phyloP scores from a whole-genome alignment of 2,329 filamentous ascomycete species.

The Cryphonectria carpinicola region DNA sequence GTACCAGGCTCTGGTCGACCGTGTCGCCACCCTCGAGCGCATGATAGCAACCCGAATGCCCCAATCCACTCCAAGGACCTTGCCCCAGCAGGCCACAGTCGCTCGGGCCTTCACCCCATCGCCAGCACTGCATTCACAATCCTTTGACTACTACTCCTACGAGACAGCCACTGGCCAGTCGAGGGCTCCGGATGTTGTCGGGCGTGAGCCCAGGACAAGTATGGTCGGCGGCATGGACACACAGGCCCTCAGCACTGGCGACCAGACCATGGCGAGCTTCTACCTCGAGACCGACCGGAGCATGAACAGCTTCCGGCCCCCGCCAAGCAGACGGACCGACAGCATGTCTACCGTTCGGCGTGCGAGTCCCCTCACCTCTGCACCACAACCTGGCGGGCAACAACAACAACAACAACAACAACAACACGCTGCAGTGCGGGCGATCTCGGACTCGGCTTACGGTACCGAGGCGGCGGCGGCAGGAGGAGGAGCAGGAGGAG shows the following conservation, averaged over 20 bases:
- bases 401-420: background rate
- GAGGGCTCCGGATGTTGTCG: background rate
- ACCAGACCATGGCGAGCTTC: conserved; percentile 17
- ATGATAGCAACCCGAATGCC: conserved; percentile 1
- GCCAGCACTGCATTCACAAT: conserved; percentile 14
- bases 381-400: background rate
- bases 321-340: conserved; percentile 6
- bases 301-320: conserved; percentile 10
- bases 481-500: background rate
- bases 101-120: conserved; percentile 20
- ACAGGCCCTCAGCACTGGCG: conserved; percentile 1
- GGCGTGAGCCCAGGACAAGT: conserved; percentile 3
- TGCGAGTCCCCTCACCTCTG: conserved; percentile 5
- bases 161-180: conserved; percentile 5
- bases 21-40: conserved; percentile 25
- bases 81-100: conserved; percentile 20
- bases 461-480: conserved; percentile 8
- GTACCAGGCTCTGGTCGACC: conserved; percentile 21
- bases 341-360: conserved; percentile 21
- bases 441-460: conserved; percentile 14
- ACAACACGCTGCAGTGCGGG: background rate
- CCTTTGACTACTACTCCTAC: conserved; percentile 22
- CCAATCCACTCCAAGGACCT: conserved; percentile 19
- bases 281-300: conserved; percentile 15
- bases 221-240: conserved; percentile 9